Evolutionary conservation across 2,329 filamentous ascomycete species (phyloP).

Genomic region (Sclerotinia sclerotiorum): DNA sequence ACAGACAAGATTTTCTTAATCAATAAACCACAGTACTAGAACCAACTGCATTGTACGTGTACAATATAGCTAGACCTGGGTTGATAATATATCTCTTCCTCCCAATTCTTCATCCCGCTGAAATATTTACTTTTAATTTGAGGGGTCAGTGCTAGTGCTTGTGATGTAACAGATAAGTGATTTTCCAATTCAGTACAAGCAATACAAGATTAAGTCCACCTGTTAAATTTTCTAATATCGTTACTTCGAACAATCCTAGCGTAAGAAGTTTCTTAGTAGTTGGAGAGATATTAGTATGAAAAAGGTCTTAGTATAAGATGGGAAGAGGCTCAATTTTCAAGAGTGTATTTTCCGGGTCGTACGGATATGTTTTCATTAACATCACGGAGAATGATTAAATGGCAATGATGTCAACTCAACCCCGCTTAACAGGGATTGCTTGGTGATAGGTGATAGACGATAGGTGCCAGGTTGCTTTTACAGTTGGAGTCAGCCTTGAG

Average conservation of each 20-base stretch:
- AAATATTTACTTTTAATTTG: neutral
- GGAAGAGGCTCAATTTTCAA: too few species aligned
- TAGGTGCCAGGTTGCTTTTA: too few species aligned
- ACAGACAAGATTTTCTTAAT: conserved; percentile 15
- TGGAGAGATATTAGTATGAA: too few species aligned
- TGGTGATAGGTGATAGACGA: neutral
- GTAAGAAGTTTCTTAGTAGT: too few species aligned
- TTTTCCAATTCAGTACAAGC: neutral
- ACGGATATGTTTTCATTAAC: neutral
- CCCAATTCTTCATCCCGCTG: neutral
- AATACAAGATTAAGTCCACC: neutral
- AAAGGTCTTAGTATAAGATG: too few species aligned
- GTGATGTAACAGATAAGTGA: conserved; percentile 8
- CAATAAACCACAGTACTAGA: conserved; percentile 9
- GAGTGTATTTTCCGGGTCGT: too few species aligned
- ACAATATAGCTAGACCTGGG: conserved; percentile 19
- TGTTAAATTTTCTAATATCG: neutral
- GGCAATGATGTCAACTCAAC: conserved; percentile 4
- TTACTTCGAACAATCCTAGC: too few species aligned
- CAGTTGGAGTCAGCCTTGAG: conserved; percentile 9
- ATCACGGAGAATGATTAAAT: neutral
- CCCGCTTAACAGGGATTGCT: conserved; percentile 1
- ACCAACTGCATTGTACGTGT: conserved; percentile 12
- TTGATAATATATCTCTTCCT: conserved; percentile 20
- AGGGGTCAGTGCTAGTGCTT: conserved; percentile 5